These are phyloP conservation scores for Cladosporium sp. DNA, from an alignment of 2,329 filamentous ascomycete genomes.

Conservation along the genomic window DNA sequence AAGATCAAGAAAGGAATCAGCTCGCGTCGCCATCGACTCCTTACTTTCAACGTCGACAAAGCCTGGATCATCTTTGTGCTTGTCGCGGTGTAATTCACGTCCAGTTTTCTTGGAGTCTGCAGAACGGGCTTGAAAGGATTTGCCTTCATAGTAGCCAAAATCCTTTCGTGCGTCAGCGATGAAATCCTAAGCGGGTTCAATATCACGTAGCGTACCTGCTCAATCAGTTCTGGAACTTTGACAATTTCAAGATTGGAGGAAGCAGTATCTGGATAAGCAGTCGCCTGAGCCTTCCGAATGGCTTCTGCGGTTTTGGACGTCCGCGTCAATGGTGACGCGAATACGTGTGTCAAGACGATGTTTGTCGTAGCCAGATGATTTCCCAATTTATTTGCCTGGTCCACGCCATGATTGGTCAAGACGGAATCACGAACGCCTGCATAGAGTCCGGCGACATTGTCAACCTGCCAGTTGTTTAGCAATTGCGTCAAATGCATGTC, in stretches of 20 bases:
- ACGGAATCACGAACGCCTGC: conserved; percentile 77
- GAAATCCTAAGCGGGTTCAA: not conserved
- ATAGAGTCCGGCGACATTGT: conserved; percentile 77
- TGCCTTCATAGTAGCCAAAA: conserved; percentile 68
- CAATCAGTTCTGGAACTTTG: conserved; percentile 54
- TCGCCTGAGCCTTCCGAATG: conserved; percentile 38
- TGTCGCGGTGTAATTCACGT: conserved; percentile 37
- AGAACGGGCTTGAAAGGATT: conserved; percentile 47
- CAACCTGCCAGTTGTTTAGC: conserved; percentile 45
- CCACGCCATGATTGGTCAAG: conserved; percentile 74
- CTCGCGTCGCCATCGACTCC: conserved; percentile 61
- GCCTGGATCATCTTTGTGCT: conserved; percentile 38
- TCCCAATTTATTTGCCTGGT: conserved; percentile 72
- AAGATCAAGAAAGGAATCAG: conserved; percentile 61
- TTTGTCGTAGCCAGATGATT: conserved; percentile 60
- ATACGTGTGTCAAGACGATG: conserved; percentile 65
- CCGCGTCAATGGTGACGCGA: conserved; percentile 73
- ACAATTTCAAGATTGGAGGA: conserved; percentile 31
- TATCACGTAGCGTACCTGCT: conserved; percentile 33
- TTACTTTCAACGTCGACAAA: conserved; percentile 63
- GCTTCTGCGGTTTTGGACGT: conserved; percentile 68
- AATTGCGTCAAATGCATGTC: conserved; percentile 38
- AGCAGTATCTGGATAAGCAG: not conserved
- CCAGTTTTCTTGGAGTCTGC: conserved; percentile 32
- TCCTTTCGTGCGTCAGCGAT: conserved; percentile 34